A percentile compares a stretch with the other conserved stretches of the same genome.
Conservation (phyloP, 148 eudicot genomes). For the Bassia scoparia region DNA sequence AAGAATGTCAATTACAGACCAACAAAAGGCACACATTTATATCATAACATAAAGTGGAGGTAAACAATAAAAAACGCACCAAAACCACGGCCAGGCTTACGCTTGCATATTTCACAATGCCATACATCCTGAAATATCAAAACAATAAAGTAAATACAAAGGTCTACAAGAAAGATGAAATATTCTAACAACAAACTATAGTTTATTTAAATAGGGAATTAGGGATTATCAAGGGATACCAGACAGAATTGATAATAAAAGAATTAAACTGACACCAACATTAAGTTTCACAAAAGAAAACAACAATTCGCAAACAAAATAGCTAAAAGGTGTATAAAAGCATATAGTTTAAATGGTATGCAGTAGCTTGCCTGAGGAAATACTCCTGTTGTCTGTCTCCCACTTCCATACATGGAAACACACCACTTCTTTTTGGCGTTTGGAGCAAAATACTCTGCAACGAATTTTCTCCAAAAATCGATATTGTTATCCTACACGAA, state of each 20-base stretch:
- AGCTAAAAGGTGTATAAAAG: neutral
- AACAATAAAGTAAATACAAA: neutral
- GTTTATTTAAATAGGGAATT: too few species aligned
- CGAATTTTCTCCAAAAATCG: conserved; percentile 93
- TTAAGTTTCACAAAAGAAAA: neutral
- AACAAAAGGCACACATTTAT: neutral
- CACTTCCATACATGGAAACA: conserved; percentile 96
- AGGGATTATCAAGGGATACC: neutral
- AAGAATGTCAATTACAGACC: conserved; percentile 17
- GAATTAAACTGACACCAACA: neutral
- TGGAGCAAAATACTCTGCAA: conserved; percentile 82
- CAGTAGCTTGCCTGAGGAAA: conserved; percentile 70
- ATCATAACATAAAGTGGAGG: conserved; percentile 1
- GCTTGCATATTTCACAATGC: conserved; percentile 98
- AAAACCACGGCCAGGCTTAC: conserved; percentile 97
- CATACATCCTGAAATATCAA: conserved; percentile 69
- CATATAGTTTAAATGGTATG: neutral
- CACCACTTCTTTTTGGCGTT: conserved; percentile 99
- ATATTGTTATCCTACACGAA: conserved; percentile 74
- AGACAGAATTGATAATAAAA: too few species aligned
- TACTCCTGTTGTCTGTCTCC: conserved; percentile 89
- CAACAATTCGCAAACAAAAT: neutral
- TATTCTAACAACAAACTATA: neutral
- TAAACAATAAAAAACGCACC: conserved; percentile 48
- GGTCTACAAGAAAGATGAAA: conserved; percentile 5